Evolutionary conservation across 148 eudicot species (phyloP), one percentile per base, ranked within the genome.

Genomic region (Polygonum maritimum): DNA sequence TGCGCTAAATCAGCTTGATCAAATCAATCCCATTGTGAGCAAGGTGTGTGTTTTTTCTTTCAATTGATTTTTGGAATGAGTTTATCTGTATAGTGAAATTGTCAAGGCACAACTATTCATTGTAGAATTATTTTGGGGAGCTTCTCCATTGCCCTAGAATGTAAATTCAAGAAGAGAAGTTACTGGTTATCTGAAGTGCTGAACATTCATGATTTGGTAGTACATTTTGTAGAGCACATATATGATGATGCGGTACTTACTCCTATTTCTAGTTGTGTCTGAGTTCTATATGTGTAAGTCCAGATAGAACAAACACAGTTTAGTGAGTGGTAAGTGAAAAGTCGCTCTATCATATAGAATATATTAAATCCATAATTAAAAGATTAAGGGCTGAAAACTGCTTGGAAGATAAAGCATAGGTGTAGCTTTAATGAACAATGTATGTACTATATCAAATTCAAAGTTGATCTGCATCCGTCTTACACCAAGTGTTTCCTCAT

Each of bases 1-100:
- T 83, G 86, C 94, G 19, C 73, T 85, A 78, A 83, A 82, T 38
- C 86, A 90, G 78, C 98, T 95, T 74, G 96, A 94, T 80, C 85
- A 84, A 76, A 90, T 95, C 70, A 79, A 88, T 85, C 98, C 96
- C 48, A 86, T 89, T 70, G 69, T 92, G 58, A 76, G 80, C 78
- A 92, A 88, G 96, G 97, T 95, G 86, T 77, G 35, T 18, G 7
- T 49, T 9, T 69, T 33, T 62, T 36, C 76, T 31, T 57, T 7
- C 45, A 12, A 35, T 5, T 69, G 44, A 16, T 69, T 1, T 60
- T 60, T 22, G 67, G 14, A 9, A 10, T 22, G 35, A 60, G 67
- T 22, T 26, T 60, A 36, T 22, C 10, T 60, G 35, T 22, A 60
- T 22, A 8, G 1, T 26, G 67, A 60, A 57, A 52, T 33, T 57